Base-by-base conservation (phyloP, 1,284 basidiomycete species). In the Cryptococcus sp. region DNA sequence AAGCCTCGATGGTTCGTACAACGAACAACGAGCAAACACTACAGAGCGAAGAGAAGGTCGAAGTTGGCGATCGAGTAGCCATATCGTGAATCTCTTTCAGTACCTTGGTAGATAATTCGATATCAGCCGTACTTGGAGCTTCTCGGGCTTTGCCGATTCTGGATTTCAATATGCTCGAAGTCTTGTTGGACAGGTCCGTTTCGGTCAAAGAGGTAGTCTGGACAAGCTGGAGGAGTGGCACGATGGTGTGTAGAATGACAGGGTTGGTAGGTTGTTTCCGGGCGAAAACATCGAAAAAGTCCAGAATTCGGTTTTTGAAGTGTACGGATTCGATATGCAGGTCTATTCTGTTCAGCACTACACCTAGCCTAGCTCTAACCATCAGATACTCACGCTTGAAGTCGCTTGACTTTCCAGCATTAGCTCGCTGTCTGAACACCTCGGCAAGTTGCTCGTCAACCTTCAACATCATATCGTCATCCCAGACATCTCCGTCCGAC, bases 391-490 rank as follows among this genome's bases (percentile, higher is more conserved):
- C 58, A 69, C 70, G 62, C 60, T 70, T 72, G 54, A 66, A 38
- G 55, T 69, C 67, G 36, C 55, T 59, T 65, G 83, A 86, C 67
- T 82, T 84, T 57, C 83, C 60, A 11, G 59, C 55, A 10, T 57
- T 56, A 41, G 83, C 76, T 55, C 85, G 84, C 47, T 78, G 71
- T 61, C 83, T 83, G 83, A 98, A 97, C 41, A 94, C 87, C 56
- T 88, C 85, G 4, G 90, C 90, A 5, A 98, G 83, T 70, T 96
- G 90, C 59, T 90, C 89, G 70, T 98, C 95, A 45, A 98, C 84
- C 49, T 88, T 87, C 81, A 97, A 86, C 95, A 98, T 98, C 78
- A 97, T 90, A 46, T 98, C 94, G 70, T 98, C 95, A 69, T 94
- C 88, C 85, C 93, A 87, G 32, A 86, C 79, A 46, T 88, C 87